Percentiles rank a stretch among this genome's conserved stretches.
Evolutionary conservation across 2,329 filamentous ascomycete genomes (phyloP).

Genomic region (Cladosporium sphaerospermum): DNA sequence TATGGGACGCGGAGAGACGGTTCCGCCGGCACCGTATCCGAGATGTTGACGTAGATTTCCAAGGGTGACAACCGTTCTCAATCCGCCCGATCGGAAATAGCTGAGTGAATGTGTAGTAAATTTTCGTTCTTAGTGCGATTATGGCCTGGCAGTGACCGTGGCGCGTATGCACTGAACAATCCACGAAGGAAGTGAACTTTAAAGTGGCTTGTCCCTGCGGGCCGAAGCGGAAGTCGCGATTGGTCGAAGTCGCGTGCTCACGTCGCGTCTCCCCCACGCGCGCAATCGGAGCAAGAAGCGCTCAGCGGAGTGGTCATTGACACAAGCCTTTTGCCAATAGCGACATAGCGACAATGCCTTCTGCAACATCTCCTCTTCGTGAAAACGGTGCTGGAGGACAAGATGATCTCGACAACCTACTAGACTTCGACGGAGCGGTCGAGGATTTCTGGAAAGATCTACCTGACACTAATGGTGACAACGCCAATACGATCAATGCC

Average conservation of each 20-base stretch:
- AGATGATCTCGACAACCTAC: slow-evolving; percentile 59
- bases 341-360: neutral
- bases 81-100: too few relatives aligned
- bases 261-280: too few relatives aligned
- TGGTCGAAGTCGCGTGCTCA: too few relatives aligned
- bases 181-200: too few relatives aligned
- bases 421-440: slow-evolving; percentile 65
- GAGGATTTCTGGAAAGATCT: slow-evolving; percentile 44
- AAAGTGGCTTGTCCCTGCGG: too few relatives aligned
- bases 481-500: slow-evolving; percentile 43
- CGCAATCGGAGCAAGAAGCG: too few relatives aligned
- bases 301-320: neutral
- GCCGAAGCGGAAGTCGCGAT: too few relatives aligned
- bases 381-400: slow-evolving; percentile 19
- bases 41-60: neutral
- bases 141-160: too few relatives aligned
- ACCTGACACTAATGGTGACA: slow-evolving; percentile 36
- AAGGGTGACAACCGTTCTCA: too few relatives aligned
- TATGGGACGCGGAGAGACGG: neutral
- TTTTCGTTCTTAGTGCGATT: too few relatives aligned
- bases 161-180: too few relatives aligned
- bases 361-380: slow-evolving; percentile 4
- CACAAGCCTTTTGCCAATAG: neutral
- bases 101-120: too few relatives aligned
- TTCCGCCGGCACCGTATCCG: slow-evolving; percentile 3